These are phyloP conservation scores for Globisporangium nunn DNA, from an alignment of 352 stramenopile genomes.

Conservation along the genomic window DNA sequence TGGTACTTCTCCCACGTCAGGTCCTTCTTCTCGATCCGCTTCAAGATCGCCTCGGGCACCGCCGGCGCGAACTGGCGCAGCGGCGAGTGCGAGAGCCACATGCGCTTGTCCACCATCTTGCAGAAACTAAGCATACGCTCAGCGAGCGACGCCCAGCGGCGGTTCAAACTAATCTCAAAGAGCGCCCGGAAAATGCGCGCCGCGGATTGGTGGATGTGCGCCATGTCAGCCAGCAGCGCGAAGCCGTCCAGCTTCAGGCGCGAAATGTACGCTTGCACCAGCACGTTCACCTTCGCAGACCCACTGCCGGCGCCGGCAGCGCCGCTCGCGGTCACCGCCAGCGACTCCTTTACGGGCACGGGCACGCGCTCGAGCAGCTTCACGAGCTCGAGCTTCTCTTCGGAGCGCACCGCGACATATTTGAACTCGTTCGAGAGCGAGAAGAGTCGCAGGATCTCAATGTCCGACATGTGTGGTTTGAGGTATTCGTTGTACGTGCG, in stretches of 20 bases:
- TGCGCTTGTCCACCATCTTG: slow-evolving; percentile 98
- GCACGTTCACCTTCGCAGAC: slow-evolving; percentile 98
- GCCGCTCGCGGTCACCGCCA: slow-evolving; percentile 39
- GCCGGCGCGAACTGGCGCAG: slow-evolving; percentile 93
- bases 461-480: slow-evolving; percentile 99
- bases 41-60: slow-evolving; percentile 94
- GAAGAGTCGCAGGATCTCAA: slow-evolving; percentile 99
- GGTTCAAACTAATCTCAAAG: slow-evolving; percentile 98
- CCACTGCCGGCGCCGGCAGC: slow-evolving; percentile 41
- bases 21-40: slow-evolving; percentile 98
- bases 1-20: slow-evolving; percentile 98
- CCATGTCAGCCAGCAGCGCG: slow-evolving; percentile 98
- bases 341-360: slow-evolving; percentile 97
- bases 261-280: slow-evolving; percentile 99
- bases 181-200: slow-evolving; percentile 97
- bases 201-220: slow-evolving; percentile 98
- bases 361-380: slow-evolving; percentile 97
- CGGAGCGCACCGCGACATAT: slow-evolving; percentile 96
- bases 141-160: slow-evolving; percentile 92
- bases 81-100: slow-evolving; percentile 97
- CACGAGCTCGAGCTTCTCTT: slow-evolving; percentile 98
- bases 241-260: slow-evolving; percentile 97
- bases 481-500: slow-evolving; percentile 98
- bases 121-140: slow-evolving; percentile 95
- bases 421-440: slow-evolving; percentile 98